Evolutionary conservation across 495 filamentous ascomycete genomes (phyloP), one percentile per base, ranked within the genome.

Genomic region (Patellaria atrata): DNA sequence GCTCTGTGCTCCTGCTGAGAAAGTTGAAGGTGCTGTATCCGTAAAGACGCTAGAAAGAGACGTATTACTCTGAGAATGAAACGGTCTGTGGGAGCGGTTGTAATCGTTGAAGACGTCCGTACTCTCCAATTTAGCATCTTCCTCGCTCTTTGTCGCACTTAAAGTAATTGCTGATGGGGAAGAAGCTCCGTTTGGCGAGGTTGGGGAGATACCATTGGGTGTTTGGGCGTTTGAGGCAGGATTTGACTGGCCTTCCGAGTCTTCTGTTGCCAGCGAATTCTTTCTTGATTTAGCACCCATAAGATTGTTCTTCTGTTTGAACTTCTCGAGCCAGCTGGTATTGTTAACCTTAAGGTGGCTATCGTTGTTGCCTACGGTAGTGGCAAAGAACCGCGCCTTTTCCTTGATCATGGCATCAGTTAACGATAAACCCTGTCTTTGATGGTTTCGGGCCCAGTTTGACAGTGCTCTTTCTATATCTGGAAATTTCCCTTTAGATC

Each of bases 391-490:
- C 29, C 70, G 66, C 2, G 83, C 84, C 62, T 93, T 89, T 49
- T 94, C 83, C 44, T 73, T 72, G 53, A 96, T 87, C 48, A 79
- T 73, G 14, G 75, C 72, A 50, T 92, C 82, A n/a, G 70, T 80
- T 21, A 96, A 58, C 8, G 73, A 62, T 29, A 77, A 62, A 5
- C 89, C 85, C 53, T 77, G 71, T 51, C 73, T 70, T 45, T 86
- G 73, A 42, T 77, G 73, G 41, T 92, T 94, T 47, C 70, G 67
- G 12, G 80, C 75, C 79, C 82, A 96, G 52, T 83, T 86, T 12
- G 76, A 72, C 22, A 99, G 67, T n/a, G 89, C 84, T 50, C 87
- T 76, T 53, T 99, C 89, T 47, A 99, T 84, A 56, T 96, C 85
- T 3, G 82, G 85, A 29, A 86, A 86, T 59, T 86, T 83, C 13